Base-by-base conservation (phyloP, 768 basidiomycete species). In the Chalciporus pseudorubinellus region DNA sequence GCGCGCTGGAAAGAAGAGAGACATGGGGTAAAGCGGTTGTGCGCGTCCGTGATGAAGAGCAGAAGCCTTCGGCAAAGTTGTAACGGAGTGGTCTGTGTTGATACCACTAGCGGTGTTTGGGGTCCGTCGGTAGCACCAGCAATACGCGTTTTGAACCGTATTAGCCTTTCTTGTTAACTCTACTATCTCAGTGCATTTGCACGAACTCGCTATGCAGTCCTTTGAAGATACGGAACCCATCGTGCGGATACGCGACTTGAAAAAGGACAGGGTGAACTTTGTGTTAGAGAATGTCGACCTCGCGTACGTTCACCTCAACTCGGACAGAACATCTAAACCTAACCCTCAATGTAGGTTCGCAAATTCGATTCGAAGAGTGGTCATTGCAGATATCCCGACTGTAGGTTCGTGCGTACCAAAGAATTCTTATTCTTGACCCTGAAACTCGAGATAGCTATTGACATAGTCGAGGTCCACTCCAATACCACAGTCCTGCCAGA, bases 321-420 rank as follows among this genome's bases (percentile, higher is more conserved):
- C 18, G 16, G 40, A 13, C 42, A 44, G 48, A n/a, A 48, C 38
- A 13, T 39, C 54, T 59, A 39, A 59, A 44, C 41, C 14, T 45
- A n/a, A 51, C 49, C 55, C n/a, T 58, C 52, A 28, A 39, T 31
- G 31, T 58, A 94, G 93, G 41, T 89, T 95, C 60, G 95, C 95
- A 48, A 99, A 99, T 71, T 95, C 95, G 6, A 65, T 99, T 36
- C 82, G 97, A 61, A 79, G 97, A 60, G 88, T 92, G 34, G 87
- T 98, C 76, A 95, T 98, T 72, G 95, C 97, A 24, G 94, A 98
- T 70, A 85, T 99, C 56, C 91, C 95, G 16, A 98, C 97, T 51
- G 81, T 99, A 56, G 93, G 95, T 93, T 65, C 66, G 89, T 76
- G 31, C 21, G 6, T 14, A 26, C 34, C 34, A 45, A 13, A 11